These are phyloP conservation scores for Ramularia endophylla DNA, from an alignment of 2,329 filamentous ascomycete genomes.

Conservation along the genomic window DNA sequence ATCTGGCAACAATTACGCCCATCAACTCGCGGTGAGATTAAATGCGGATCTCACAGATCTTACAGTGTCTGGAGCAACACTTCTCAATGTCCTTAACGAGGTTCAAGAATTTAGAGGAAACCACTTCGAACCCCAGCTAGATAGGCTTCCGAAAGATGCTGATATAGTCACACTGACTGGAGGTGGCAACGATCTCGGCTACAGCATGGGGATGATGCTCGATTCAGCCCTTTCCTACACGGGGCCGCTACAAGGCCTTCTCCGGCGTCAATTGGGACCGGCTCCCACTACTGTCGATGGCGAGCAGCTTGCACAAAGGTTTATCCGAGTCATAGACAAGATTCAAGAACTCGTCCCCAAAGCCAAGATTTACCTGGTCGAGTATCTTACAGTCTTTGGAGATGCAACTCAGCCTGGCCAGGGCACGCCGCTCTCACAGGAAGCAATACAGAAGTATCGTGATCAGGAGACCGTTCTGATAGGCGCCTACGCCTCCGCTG, in stretches of 20 bases:
- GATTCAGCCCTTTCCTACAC: no score
- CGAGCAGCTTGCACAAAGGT: constrained; percentile 5
- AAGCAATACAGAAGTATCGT: constrained; percentile 6
- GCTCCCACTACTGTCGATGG: background rate
- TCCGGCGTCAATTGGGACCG: no score
- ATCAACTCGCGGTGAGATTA: constrained; percentile 27
- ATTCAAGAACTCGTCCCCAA: constrained; percentile 4
- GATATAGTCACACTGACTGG: constrained; percentile 4
- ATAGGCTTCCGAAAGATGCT: background rate
- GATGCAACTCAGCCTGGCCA: constrained; percentile 1
- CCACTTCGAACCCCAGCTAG: background rate
- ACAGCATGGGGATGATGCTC: constrained; percentile 5
- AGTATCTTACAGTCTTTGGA: constrained; percentile 12
- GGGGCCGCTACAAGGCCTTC: no score
- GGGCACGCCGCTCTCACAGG: constrained; percentile 5
- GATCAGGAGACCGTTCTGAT: constrained; percentile 1
- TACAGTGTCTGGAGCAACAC: constrained; percentile 34
- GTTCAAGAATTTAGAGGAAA: constrained; percentile 24
- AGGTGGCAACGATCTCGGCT: constrained; percentile 5
- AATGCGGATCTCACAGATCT: constrained; percentile 25
- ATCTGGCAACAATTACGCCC: constrained; percentile 35
- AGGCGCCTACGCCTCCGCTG: constrained; percentile 7
- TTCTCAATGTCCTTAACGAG: constrained; percentile 34
- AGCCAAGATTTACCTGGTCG: constrained; percentile 12
- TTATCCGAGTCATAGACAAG: constrained; percentile 10